phyloP scores from a whole-genome alignment of 768 basidiomycete species.

The Termitomyces sp. region DNA sequence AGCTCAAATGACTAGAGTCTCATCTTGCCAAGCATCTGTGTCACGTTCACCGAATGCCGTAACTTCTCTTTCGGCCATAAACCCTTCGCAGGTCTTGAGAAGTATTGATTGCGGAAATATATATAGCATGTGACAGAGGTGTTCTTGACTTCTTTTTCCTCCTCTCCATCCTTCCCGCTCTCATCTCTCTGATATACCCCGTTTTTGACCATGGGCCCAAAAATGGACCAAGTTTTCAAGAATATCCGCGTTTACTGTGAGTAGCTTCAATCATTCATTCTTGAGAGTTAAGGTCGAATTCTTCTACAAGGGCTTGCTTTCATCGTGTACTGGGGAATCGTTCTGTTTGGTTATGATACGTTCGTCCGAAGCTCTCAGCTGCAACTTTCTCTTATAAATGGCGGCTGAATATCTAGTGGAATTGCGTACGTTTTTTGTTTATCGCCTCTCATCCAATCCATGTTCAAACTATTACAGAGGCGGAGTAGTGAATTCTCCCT shows the following conservation, averaged over 20 bases:
- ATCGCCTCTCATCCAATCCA: background rate
- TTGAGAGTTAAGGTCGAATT: background rate
- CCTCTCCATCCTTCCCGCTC: conserved; percentile 20
- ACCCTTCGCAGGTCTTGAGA: background rate
- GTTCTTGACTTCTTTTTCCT: background rate
- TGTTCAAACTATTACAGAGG: conserved; percentile 3
- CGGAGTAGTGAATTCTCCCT: conserved; percentile 24
- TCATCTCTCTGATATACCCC: background rate
- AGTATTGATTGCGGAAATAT: background rate
- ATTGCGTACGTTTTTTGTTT: conserved; percentile 13
- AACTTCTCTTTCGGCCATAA: background rate
- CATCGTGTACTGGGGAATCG: conserved; percentile 20
- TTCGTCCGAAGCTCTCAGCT: conserved; percentile 1
- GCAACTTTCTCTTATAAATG: background rate
- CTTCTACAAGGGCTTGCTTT: conserved; percentile 17
- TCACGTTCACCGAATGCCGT: background rate
- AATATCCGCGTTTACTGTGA: conserved; percentile 17
- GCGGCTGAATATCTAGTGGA: conserved; percentile 7
- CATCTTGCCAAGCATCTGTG: background rate
- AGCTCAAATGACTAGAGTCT: background rate
- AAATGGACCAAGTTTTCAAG: conserved; percentile 8
- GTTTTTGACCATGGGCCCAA: background rate
- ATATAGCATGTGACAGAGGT: background rate
- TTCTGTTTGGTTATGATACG: conserved; percentile 21
- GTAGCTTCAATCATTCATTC: background rate